Conservation (phyloP, 1,139 yeast species). For the Kodamaea ohmeri region DNA sequence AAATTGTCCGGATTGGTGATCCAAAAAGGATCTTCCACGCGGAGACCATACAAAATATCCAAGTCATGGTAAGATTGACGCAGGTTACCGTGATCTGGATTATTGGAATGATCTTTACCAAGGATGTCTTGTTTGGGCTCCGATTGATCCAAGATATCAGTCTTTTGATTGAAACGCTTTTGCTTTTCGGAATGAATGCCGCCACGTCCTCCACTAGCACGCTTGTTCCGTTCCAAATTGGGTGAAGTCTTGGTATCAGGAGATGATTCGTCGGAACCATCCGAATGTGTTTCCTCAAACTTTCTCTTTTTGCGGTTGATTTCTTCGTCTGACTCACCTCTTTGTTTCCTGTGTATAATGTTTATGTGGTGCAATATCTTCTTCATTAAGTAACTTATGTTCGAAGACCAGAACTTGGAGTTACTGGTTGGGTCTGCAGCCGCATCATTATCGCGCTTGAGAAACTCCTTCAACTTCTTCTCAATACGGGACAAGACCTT, state of each 20-base stretch:
- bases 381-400: constrained; percentile 32
- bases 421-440: constrained; percentile 18
- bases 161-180: too few species aligned
- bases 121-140: too few species aligned
- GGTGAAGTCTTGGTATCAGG: not conserved
- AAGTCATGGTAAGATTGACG: constrained; percentile 14
- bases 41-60: constrained; percentile 26
- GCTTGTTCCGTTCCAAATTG: too few species aligned
- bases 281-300: constrained; percentile 1
- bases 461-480: constrained; percentile 16
- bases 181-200: too few species aligned
- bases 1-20: constrained; percentile 40
- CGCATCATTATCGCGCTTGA: constrained; percentile 27
- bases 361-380: constrained; percentile 33
- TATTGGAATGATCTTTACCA: too few species aligned
- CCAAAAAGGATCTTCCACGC: constrained; percentile 45
- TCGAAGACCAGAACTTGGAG: constrained; percentile 38
- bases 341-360: constrained; percentile 26
- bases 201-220: too few species aligned
- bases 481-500: constrained; percentile 28
- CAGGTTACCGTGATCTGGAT: too few species aligned
- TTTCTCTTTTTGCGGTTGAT: constrained; percentile 7
- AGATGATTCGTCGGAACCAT: not conserved
- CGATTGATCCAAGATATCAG: too few species aligned
- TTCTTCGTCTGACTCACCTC: constrained; percentile 4